phyloP scores from a whole-genome alignment of 2,329 filamentous ascomycete genomes.

The Claviceps sp. region DNA sequence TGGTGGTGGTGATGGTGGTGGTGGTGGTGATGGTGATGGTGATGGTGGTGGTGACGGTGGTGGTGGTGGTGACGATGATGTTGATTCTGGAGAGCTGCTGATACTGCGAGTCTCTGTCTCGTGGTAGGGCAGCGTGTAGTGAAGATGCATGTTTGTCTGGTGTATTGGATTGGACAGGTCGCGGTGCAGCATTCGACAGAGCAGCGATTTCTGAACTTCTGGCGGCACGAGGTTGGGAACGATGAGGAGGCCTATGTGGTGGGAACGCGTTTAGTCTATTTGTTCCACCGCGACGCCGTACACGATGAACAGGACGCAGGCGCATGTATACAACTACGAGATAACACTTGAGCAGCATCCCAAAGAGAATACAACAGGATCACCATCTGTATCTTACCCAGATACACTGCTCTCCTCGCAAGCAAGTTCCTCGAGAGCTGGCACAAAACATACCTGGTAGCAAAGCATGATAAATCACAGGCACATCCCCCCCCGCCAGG shows the following conservation, averaged over 20 bases:
- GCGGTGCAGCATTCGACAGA: constrained; percentile 61
- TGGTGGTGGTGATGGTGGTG: neutral
- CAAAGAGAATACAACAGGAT: too few species aligned
- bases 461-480: constrained; percentile 49
- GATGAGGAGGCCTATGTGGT: constrained; percentile 56
- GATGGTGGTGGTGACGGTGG: constrained; percentile 37
- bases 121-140: constrained; percentile 46
- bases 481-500: constrained; percentile 23
- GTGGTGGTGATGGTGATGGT: too few species aligned
- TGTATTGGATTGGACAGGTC: constrained; percentile 63
- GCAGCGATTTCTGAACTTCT: constrained; percentile 51
- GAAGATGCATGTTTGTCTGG: constrained; percentile 80
- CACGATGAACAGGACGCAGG: neutral
- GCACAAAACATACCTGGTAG: constrained; percentile 47
- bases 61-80: neutral
- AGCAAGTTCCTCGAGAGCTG: neutral
- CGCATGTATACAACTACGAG: neutral
- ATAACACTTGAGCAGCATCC: too few species aligned
- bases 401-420: too few species aligned
- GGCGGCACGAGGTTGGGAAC: constrained; percentile 62
- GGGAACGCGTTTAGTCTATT: neutral
- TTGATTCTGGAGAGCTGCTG: neutral
- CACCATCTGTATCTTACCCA: too few species aligned
- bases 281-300: neutral
- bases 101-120: constrained; percentile 16